Base-by-base conservation (phyloP, 495 filamentous ascomycete species). In the Thermochaetoides thermophila region DNA sequence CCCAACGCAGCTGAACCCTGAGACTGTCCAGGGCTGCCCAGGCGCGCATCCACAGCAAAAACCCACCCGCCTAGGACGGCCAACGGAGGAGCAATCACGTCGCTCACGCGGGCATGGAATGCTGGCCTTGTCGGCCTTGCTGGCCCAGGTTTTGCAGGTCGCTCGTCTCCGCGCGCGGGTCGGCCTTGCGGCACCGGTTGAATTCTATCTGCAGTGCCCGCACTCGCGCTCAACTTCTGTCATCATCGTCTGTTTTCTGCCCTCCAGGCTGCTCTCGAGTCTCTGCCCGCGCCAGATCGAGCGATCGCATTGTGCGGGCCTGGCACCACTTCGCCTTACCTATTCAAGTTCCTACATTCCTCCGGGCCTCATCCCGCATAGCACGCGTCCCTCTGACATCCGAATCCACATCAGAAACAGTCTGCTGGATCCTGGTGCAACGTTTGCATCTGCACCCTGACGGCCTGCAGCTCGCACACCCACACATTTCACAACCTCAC, bases 341-440 rank as follows among this genome's bases (percentile, higher is more conserved):
- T 24, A 6, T 11, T 24, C 21, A 24, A 6, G 21, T 24, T 6
- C 21, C 6, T 6, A 6, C 21, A 6, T 6, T 11, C 21, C 21
- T 24, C 21, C 6, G 21, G 6, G 6, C 21, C 21, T 11, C 21
- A 6, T 11, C 11, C 21, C 6, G 21, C 6, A 24, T 11, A 6
- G 11, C 11, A 24, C 21, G 6, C 6, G 11, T 11, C 21, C 6
- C 6, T 11, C 21, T 24, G 6, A 24, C 11, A 6, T 24, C 21
- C 11, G 21, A 6, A 24, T 24, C 11, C 21, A 24, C 11, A 24
- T 6, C 21, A 6, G 21, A 11, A 24, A 6, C 21, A 24, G 6
- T 6, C 44, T 10, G 45, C 42, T 17, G 32, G 41, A 5, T 48
- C 45, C 7, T 27, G 29, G 15, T 47, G 44, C 27, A 37, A 40